Evolutionary conservation across 1,139 yeast species (phyloP).

Genomic region (Scheffersomyces segobiensis): DNA sequence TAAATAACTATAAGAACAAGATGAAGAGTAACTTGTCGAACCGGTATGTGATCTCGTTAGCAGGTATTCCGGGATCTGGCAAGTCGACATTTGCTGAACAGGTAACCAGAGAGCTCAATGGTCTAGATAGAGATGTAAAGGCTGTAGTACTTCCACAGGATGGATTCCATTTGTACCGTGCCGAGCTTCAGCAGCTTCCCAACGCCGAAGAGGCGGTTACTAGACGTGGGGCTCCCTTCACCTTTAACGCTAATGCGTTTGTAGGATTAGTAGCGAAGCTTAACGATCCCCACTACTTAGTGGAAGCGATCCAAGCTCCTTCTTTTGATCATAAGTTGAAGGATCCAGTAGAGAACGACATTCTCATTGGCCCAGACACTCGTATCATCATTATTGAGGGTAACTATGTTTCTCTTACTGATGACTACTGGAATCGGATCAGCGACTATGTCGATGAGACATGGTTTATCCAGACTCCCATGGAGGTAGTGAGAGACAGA

Average conservation of each 20-base stretch:
- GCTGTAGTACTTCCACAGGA: constrained; percentile 56
- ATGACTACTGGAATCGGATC: constrained; percentile 53
- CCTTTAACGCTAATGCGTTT: constrained; percentile 64
- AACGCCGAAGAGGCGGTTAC: constrained; percentile 58
- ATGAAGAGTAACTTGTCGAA: neutral
- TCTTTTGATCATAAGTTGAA: constrained; percentile 73
- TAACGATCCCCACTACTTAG: constrained; percentile 8
- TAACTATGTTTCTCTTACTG: constrained; percentile 53
- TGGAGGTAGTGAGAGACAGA: constrained; percentile 49
- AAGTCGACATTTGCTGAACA: constrained; percentile 64
- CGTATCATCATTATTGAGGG: constrained; percentile 67
- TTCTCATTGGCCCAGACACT: constrained; percentile 41
- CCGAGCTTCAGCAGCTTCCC: constrained; percentile 48
- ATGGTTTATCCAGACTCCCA: constrained; percentile 51
- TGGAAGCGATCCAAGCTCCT: constrained; percentile 49
- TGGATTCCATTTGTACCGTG: constrained; percentile 77
- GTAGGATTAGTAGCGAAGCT: constrained; percentile 24
- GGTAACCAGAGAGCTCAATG: constrained; percentile 41
- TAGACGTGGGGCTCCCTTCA: constrained; percentile 82
- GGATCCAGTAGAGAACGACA: constrained; percentile 62
- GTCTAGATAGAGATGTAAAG: constrained; percentile 8
- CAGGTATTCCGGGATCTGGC: constrained; percentile 85
- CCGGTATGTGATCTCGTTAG: constrained; percentile 45
- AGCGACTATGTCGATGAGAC: constrained; percentile 35
- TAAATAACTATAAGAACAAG: neutral